phyloP scores from a whole-genome alignment of 2,329 filamentous ascomycete species.

The Aureobasidium lini region DNA sequence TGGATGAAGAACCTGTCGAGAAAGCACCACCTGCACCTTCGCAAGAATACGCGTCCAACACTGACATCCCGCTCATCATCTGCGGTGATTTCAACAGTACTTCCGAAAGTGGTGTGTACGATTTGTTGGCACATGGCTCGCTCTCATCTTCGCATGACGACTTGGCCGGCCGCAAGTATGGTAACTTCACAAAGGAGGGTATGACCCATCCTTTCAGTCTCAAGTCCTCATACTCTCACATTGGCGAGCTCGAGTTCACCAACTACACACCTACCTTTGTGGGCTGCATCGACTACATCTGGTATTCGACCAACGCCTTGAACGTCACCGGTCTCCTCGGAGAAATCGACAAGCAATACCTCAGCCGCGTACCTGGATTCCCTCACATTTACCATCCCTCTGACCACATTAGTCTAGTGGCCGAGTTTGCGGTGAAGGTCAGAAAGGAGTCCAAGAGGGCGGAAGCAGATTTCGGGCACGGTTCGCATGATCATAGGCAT shows the following conservation, averaged over 20 bases:
- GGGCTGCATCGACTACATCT: conserved; percentile 93
- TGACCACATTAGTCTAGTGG: conserved; percentile 83
- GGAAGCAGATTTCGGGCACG: conserved; percentile 29
- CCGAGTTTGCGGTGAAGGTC: conserved; percentile 81
- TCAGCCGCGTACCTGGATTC: conserved; percentile 81
- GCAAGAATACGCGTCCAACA: conserved; percentile 75
- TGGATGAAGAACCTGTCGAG: conserved; percentile 42
- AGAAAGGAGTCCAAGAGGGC: conserved; percentile 56
- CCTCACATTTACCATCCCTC: conserved; percentile 92
- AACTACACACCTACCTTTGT: conserved; percentile 95
- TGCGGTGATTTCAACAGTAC: conserved; percentile 97
- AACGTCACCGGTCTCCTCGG: conserved; percentile 79
- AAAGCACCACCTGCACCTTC: conserved; percentile 59
- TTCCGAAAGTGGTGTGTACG: conserved; percentile 80
- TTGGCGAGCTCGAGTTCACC: conserved; percentile 84
- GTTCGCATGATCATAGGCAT: conserved; percentile 8
- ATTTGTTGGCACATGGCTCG: conserved; percentile 73
- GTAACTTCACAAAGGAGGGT: conserved; percentile 83
- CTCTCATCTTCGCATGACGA: conserved; percentile 74
- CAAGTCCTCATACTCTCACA: conserved; percentile 78
- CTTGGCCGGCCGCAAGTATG: conserved; percentile 74
- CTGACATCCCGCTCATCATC: conserved; percentile 82
- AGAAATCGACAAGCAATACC: conserved; percentile 76
- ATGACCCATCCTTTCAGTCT: conserved; percentile 93
- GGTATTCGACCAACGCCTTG: conserved; percentile 87